A percentile compares a stretch with the other conserved stretches of the same genome.
phyloP scores from a whole-genome alignment of 495 filamentous ascomycete species.

The Aspergillus conjunctus region DNA sequence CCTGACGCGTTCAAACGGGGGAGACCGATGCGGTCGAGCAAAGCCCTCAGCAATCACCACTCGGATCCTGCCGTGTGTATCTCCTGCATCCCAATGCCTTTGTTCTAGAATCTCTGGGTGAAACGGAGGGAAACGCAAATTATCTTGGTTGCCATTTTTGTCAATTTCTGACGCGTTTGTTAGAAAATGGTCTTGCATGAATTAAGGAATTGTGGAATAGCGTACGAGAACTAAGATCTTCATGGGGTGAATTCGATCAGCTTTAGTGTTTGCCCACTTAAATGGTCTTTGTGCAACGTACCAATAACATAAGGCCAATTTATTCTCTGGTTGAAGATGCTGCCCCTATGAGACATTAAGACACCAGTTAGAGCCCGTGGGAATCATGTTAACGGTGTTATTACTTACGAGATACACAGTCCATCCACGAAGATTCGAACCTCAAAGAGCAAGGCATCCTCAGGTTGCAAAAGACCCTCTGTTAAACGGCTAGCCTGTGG shows the following conservation, averaged over 20 bases:
- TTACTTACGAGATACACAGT: conserved; percentile 60
- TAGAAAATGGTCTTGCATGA: not conserved
- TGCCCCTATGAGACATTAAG: conserved; percentile 39
- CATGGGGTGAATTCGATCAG: not conserved
- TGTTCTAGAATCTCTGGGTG: conserved; percentile 70
- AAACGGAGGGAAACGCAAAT: conserved; percentile 73
- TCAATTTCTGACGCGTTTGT: conserved; percentile 55
- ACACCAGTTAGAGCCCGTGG: not conserved
- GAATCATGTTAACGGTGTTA: not conserved
- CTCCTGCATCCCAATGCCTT: conserved; percentile 70
- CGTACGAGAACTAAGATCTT: conserved; percentile 28
- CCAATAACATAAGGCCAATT: conserved; percentile 65
- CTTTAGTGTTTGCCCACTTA: not conserved
- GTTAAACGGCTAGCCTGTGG: conserved; percentile 64
- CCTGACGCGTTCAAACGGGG: conserved; percentile 68
- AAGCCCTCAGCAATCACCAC: conserved; percentile 80
- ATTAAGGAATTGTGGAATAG: conserved; percentile 1
- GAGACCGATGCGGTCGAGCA: conserved; percentile 42
- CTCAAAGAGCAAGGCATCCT: conserved; percentile 65
- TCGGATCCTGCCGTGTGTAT: conserved; percentile 72
- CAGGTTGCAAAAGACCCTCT: conserved; percentile 59
- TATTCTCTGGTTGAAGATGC: conserved; percentile 55
- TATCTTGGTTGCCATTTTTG: conserved; percentile 59
- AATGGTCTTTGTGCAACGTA: conserved; percentile 25
- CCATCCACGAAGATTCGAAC: conserved; percentile 74